Conservation (phyloP, 2,329 filamentous ascomycete genomes). For the Paramyrothecium sp. region DNA sequence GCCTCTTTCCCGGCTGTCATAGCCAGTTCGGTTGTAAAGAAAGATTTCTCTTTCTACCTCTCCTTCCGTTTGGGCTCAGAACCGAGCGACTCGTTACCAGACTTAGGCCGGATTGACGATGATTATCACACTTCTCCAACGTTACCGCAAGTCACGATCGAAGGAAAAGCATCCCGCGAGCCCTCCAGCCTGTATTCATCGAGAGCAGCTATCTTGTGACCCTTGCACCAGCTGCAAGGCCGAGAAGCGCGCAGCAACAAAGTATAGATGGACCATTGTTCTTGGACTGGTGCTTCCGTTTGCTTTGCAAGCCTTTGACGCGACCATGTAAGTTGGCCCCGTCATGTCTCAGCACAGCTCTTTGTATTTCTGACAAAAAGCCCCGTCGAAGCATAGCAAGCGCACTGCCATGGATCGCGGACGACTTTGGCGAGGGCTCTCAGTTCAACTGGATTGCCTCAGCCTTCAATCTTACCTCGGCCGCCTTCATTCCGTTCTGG, state of each 20-base stretch:
- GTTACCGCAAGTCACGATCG: not conserved
- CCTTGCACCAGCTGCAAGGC: conserved; percentile 28
- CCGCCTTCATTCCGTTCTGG: conserved; percentile 66
- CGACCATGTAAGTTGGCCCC: conserved; percentile 49
- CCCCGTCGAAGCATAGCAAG: conserved; percentile 26
- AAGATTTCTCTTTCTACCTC: not conserved
- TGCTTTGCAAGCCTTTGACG: conserved; percentile 60
- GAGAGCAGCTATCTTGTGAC: conserved; percentile 8
- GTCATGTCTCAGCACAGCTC: not conserved
- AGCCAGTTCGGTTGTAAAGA: too few relatives aligned
- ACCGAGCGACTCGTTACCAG: not conserved
- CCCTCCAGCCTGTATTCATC: conserved; percentile 17
- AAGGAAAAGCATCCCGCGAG: not conserved
- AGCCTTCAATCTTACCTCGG: conserved; percentile 65
- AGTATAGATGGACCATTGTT: conserved; percentile 58
- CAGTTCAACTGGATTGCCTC: conserved; percentile 70
- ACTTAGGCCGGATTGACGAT: not conserved
- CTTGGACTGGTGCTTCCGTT: conserved; percentile 59
- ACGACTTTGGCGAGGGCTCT: conserved; percentile 58
- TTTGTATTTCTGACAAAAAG: not conserved
- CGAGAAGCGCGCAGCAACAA: conserved; percentile 28
- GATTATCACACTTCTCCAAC: not conserved
- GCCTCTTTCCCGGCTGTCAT: too few relatives aligned
- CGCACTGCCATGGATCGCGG: conserved; percentile 53
- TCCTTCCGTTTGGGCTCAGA: not conserved